Percentiles rank a stretch among this genome's conserved stretches.
These are phyloP conservation scores for Streptanthus diversifolius DNA, from an alignment of 345 rosid species.

Conservation along the genomic window DNA sequence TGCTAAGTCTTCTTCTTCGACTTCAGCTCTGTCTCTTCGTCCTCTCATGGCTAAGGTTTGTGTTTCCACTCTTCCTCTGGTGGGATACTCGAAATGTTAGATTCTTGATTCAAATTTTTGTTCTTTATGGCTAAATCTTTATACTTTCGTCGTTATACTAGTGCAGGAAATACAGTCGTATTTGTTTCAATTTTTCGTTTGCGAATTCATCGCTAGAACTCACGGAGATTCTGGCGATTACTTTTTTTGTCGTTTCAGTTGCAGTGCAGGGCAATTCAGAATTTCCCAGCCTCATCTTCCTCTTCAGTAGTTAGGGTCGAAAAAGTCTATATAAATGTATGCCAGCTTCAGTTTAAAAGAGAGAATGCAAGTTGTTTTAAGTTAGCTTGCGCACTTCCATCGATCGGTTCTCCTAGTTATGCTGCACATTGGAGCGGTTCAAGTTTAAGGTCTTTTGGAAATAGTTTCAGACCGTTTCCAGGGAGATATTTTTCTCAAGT, in stretches of 20 bases:
- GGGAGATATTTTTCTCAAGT: conserved; percentile 44
- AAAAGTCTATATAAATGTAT: conserved; percentile 25
- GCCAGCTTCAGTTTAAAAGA: conserved; percentile 34
- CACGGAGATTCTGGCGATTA: not conserved
- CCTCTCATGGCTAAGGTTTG: conserved; percentile 55
- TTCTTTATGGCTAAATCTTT: not conserved
- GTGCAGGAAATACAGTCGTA: not conserved
- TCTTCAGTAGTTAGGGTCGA: conserved; percentile 13
- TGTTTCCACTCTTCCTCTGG: not conserved
- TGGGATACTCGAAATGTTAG: not conserved
- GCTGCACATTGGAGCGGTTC: conserved; percentile 18
- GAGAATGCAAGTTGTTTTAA: conserved; percentile 22
- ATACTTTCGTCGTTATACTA: not conserved
- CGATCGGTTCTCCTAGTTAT: conserved; percentile 25
- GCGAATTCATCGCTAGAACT: not conserved
- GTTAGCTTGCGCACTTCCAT: conserved; percentile 18
- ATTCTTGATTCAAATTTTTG: not conserved
- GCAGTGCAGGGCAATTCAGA: conserved; percentile 39
- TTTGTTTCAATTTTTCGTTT: not conserved
- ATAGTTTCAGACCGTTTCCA: conserved; percentile 16
- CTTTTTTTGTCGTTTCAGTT: conserved; percentile 33
- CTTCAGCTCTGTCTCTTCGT: conserved; percentile 36
- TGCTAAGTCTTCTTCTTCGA: conserved; percentile 29
- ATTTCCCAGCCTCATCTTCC: conserved; percentile 24
- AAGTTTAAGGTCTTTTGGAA: conserved; percentile 25